These are phyloP conservation scores for Lumnitzera racemosa DNA, from an alignment of 345 rosid species.

Conservation along the genomic window DNA sequence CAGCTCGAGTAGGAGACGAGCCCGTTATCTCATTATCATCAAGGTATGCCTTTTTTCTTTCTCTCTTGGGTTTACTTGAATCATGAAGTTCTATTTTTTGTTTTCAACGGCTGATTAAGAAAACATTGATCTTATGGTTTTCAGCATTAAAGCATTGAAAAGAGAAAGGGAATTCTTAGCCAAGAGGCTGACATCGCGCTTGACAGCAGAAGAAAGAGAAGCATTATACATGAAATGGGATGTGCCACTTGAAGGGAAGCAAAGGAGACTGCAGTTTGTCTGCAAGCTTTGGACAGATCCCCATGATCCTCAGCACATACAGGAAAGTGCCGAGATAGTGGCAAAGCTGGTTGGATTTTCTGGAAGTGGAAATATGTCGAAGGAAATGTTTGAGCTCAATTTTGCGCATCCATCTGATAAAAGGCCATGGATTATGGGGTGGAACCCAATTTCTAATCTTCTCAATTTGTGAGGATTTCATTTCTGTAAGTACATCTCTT, in stretches of 20 bases:
- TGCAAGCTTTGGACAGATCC: constrained; percentile 96
- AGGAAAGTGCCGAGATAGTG: constrained; percentile 94
- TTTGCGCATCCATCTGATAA: constrained; percentile 78
- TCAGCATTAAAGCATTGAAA: constrained; percentile 73
- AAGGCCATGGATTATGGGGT: constrained; percentile 85
- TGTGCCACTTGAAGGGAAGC: constrained; percentile 93
- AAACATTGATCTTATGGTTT: background rate
- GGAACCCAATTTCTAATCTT: constrained; percentile 88
- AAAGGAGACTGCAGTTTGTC: constrained; percentile 85
- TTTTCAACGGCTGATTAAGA: background rate
- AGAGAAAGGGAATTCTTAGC: constrained; percentile 94
- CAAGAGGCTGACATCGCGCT: constrained; percentile 64
- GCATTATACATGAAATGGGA: constrained; percentile 80
- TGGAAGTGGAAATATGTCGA: constrained; percentile 79
- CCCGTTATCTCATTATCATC: constrained; percentile 67
- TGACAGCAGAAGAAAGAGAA: constrained; percentile 77
- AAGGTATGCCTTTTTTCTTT: constrained; percentile 33
- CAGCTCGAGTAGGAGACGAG: constrained; percentile 64
- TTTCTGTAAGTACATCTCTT: constrained; percentile 16
- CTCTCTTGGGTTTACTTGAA: background rate
- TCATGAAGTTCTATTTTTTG: background rate
- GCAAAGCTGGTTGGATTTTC: constrained; percentile 92
- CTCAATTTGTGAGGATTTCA: constrained; percentile 45
- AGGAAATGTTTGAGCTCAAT: constrained; percentile 99
- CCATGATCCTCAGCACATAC: constrained; percentile 69